Percentiles rank a stretch among this genome's conserved stretches.
These are phyloP conservation scores for Tetragonia tetragonoides DNA, from an alignment of 148 eudicot genomes.

Conservation along the genomic window DNA sequence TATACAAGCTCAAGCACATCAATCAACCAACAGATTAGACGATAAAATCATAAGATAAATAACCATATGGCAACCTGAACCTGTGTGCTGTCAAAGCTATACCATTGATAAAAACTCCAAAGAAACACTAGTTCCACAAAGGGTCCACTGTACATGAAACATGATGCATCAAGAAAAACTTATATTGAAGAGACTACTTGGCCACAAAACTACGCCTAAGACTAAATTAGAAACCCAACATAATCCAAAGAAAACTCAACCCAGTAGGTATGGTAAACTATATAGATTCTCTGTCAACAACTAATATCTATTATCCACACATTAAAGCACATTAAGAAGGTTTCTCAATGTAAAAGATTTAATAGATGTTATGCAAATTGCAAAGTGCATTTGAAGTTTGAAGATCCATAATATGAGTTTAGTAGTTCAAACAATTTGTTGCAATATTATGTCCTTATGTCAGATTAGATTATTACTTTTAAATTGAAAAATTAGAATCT, in stretches of 20 bases:
- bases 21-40: neutral
- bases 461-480: no score
- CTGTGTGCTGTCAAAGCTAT: neutral
- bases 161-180: neutral
- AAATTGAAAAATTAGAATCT: no score
- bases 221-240: no score
- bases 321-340: neutral
- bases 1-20: neutral
- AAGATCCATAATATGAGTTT: neutral
- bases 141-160: no score
- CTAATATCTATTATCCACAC: neutral
- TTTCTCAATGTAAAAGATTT: no score
- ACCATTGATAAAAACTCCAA: neutral
- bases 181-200: neutral
- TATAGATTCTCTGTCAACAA: neutral
- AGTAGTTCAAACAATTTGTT: no score
- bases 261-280: neutral
- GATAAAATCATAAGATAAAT: neutral
- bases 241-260: neutral
- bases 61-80: neutral
- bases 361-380: no score
- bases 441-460: no score
- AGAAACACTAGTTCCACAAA: neutral
- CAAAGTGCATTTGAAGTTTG: neutral
- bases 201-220: neutral